Conservation (phyloP, 2,329 filamentous ascomycete genomes). For the Dactylellina sp. region DNA sequence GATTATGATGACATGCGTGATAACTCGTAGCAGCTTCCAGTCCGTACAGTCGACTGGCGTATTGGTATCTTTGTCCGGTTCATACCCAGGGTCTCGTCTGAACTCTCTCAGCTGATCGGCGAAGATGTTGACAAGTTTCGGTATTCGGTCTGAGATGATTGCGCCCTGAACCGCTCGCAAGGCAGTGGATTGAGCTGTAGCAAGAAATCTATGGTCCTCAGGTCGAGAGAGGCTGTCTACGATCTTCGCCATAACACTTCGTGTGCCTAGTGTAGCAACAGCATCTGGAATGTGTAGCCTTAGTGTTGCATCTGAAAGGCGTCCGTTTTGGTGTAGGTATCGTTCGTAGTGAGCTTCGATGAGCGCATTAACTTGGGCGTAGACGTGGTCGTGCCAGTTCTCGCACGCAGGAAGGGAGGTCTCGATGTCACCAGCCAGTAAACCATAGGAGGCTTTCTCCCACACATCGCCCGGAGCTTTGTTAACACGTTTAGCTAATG, state of each 20-base stretch:
- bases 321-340: slow-evolving; percentile 72
- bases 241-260: slow-evolving; percentile 65
- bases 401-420: slow-evolving; percentile 77
- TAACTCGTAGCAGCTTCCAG: slow-evolving; percentile 70
- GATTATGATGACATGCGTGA: slow-evolving; percentile 77
- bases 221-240: slow-evolving; percentile 64
- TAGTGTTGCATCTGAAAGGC: slow-evolving; percentile 69
- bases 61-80: slow-evolving; percentile 65
- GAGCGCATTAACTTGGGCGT: slow-evolving; percentile 87
- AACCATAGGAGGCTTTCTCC: slow-evolving; percentile 88
- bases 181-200: slow-evolving; percentile 72
- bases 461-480: slow-evolving; percentile 78
- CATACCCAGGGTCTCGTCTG: slow-evolving; percentile 67
- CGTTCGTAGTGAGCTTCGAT: slow-evolving; percentile 82
- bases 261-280: slow-evolving; percentile 67
- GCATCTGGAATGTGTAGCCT: slow-evolving; percentile 75
- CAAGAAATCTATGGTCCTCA: slow-evolving; percentile 60
- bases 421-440: slow-evolving; percentile 84
- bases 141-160: slow-evolving; percentile 70
- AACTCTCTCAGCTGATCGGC: slow-evolving; percentile 62
- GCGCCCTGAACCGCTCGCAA: slow-evolving; percentile 82
- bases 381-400: slow-evolving; percentile 87
- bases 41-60: slow-evolving; percentile 62
- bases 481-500: slow-evolving; percentile 70
- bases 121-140: slow-evolving; percentile 58